Evolutionary conservation across 2,329 filamentous ascomycete genomes (phyloP), one percentile per base, ranked within the genome.

Genomic region (Aureobasidium vineae): DNA sequence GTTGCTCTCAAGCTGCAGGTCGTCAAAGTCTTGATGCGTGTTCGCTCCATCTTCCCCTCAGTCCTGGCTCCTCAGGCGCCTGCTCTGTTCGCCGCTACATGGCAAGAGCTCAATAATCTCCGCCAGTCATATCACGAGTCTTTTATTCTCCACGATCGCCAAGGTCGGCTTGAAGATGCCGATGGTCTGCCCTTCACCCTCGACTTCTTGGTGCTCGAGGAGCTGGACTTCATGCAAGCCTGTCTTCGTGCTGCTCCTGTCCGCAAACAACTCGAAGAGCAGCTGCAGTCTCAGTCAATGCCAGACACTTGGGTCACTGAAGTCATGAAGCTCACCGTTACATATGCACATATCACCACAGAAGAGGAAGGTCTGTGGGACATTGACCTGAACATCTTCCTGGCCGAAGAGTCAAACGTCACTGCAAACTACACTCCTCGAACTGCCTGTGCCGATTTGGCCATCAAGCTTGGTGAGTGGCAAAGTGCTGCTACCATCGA

Each of bases 281-380:
- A 96, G 78, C 81, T 97, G 47, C 77, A 85, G 78, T 80, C 83
- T 59, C 82, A 82, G 33, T 85, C 86, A 2, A 83, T 86, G 66
- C 84, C 86, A 11, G 88, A 88, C 1, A 86, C 87, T 8, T 98
- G 94, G 94, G 84, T 97, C 70, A 84, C 90, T 40, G 90, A 97
- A 73, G 87, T 97, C 23, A 90, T 97, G 86, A 90, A 90, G 75
- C 84, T 97, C 70, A 86, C 92, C 11, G 87, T 92, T 23, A 87
- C 88, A 1, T 98, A 96, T 77, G 89, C 92, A 15, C 91, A 94
- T 70, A 96, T 99, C 72, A 93, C 90, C 1, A 88, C 87, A 33
- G 95, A 99, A 76, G 95, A 98, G 74, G 92, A 97, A 78, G 92
- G 91, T 8, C 80, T 99, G 11, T 99, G 95, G 95, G 92, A 97